These are phyloP conservation scores for Ceratocystis destructans DNA, from an alignment of 2,329 filamentous ascomycete genomes.

Conservation along the genomic window DNA sequence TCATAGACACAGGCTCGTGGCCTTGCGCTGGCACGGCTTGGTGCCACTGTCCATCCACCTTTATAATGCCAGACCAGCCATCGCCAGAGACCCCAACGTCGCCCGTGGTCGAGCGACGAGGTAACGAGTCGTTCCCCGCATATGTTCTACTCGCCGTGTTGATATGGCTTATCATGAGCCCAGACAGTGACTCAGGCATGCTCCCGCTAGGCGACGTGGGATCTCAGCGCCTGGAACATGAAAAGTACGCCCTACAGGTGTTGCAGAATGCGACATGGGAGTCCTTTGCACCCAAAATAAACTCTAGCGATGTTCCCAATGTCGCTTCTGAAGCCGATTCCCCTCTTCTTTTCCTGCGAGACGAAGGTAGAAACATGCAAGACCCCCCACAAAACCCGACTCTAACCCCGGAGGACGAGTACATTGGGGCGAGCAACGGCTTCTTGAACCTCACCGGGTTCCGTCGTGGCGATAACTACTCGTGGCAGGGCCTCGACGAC, in stretches of 20 bases:
- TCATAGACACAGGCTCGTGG: not conserved
- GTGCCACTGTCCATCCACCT: constrained; percentile 6
- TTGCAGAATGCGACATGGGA: constrained; percentile 46
- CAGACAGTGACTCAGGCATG: constrained; percentile 25
- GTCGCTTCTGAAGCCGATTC: not conserved
- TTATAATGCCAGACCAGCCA: constrained; percentile 1
- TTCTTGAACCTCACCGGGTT: constrained; percentile 67
- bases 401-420: constrained; percentile 12
- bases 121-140: constrained; percentile 14
- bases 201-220: constrained; percentile 23
- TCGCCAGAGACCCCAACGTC: constrained; percentile 1
- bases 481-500: constrained; percentile 57
- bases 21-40: constrained; percentile 8
- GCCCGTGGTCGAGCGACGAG: not conserved
- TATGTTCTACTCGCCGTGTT: constrained; percentile 13
- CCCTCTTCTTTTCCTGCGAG: constrained; percentile 22
- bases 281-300: constrained; percentile 39
- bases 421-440: constrained; percentile 22
- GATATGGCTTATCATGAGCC: constrained; percentile 18
- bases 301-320: not conserved
- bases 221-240: constrained; percentile 33
- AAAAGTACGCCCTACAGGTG: constrained; percentile 38
- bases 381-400: constrained; percentile 9
- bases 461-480: constrained; percentile 56
- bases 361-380: not conserved